Evolutionary conservation across 768 basidiomycete species (phyloP).

Genomic region (Erythrobasidium yunnanense): DNA sequence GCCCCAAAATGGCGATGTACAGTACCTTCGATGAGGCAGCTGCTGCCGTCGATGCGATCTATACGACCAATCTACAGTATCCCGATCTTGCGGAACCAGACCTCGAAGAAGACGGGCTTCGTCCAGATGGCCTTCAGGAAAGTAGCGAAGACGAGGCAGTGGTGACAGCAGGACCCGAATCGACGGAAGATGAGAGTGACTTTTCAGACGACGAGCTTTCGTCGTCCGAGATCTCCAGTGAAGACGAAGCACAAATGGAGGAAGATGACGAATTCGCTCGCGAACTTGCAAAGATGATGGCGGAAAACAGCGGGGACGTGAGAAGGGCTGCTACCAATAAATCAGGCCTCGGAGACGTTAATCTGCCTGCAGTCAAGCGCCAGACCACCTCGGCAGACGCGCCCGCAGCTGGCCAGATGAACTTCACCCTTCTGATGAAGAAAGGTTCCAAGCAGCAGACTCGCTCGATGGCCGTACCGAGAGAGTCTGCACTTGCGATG

Average conservation of each 20-base stretch:
- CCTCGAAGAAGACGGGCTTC: constrained; percentile 1
- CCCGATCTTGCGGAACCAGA: not conserved
- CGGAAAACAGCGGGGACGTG: constrained; percentile 54
- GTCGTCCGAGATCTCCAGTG: not conserved
- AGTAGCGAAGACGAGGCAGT: not conserved
- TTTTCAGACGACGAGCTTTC: not conserved
- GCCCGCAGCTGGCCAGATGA: constrained; percentile 51
- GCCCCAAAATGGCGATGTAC: constrained; percentile 61
- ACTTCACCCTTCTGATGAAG: constrained; percentile 84
- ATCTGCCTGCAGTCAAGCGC: constrained; percentile 26
- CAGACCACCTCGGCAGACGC: constrained; percentile 7
- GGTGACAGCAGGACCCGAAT: constrained; percentile 1
- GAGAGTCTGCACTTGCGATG: constrained; percentile 73
- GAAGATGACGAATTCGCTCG: constrained; percentile 90
- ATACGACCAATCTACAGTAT: not conserved
- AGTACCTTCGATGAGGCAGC: constrained; percentile 80
- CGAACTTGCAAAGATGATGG: constrained; percentile 89
- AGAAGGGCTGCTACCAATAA: not conserved
- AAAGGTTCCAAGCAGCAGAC: constrained; percentile 83
- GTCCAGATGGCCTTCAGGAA: not conserved
- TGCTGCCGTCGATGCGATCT: constrained; percentile 73
- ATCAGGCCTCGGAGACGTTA: constrained; percentile 47
- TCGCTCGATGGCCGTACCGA: constrained; percentile 78
- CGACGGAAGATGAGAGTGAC: constrained; percentile 8
- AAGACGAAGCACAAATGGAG: constrained; percentile 16